Percentiles rank a stretch among this genome's conserved stretches.
These are phyloP conservation scores for Podochytrium sp. DNA, from an alignment of 192 early-diverging fungal genomes.

Conservation along the genomic window DNA sequence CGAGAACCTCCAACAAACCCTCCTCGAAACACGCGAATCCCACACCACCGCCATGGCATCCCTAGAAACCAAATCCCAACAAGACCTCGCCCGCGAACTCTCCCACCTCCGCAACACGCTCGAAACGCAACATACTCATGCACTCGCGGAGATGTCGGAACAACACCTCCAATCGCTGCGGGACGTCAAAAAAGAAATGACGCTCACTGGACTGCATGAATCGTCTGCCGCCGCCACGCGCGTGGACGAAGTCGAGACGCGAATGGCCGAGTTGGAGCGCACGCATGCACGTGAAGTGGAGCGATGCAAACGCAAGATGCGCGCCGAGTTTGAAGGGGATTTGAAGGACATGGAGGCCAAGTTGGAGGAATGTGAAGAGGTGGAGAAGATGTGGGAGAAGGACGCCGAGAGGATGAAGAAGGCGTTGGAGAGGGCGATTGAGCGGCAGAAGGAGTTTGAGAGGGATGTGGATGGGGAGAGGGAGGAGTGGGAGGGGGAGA, in stretches of 20 bases:
- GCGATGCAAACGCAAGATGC: not conserved
- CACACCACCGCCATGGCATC: not conserved
- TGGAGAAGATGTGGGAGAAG: not conserved
- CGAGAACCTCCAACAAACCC: not conserved
- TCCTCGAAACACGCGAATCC: not conserved
- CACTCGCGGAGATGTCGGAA: not conserved
- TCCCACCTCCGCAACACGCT: not conserved
- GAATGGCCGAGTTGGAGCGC: constrained; percentile 6
- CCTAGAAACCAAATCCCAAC: not conserved
- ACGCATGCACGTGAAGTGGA: constrained; percentile 3
- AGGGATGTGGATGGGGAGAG: constrained; percentile 25
- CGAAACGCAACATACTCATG: constrained; percentile 1
- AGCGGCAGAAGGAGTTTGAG: constrained; percentile 20
- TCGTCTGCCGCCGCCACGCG: not conserved
- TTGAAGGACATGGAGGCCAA: constrained; percentile 25
- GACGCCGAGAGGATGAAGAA: constrained; percentile 22
- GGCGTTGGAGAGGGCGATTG: constrained; percentile 15
- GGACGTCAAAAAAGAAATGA: not conserved
- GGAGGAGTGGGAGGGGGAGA: constrained; percentile 15
- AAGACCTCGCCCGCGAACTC: not conserved
- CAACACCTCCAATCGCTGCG: constrained; percentile 1
- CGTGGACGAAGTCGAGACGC: constrained; percentile 9
- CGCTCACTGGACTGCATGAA: not conserved
- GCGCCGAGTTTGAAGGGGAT: constrained; percentile 26
- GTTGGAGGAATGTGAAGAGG: constrained; percentile 21